Evolutionary conservation across 768 basidiomycete species (phyloP).

Genomic region (Suillus alpinus): DNA sequence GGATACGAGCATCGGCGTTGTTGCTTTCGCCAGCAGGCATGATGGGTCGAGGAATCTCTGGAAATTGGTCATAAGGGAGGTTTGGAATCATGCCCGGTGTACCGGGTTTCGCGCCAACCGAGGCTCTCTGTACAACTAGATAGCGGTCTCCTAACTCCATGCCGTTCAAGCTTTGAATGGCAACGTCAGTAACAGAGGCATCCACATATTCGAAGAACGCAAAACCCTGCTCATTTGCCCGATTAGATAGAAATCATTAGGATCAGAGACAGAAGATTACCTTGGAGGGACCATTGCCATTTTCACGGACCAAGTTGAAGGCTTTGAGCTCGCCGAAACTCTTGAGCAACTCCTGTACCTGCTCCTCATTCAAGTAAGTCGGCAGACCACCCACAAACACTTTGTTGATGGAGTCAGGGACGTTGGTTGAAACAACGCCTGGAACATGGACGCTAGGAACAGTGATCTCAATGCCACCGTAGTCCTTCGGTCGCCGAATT

Average conservation of each 20-base stretch:
- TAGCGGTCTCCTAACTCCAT: conserved; percentile 97
- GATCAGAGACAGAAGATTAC: conserved; percentile 36
- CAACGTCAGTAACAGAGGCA: conserved; percentile 83
- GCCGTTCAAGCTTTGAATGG: conserved; percentile 92
- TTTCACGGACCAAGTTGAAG: conserved; percentile 97
- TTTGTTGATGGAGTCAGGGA: conserved; percentile 97
- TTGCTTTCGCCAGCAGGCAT: conserved; percentile 78
- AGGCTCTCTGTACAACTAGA: conserved; percentile 95
- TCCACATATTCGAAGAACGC: conserved; percentile 99
- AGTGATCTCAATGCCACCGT: conserved; percentile 72
- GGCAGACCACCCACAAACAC: conserved; percentile 96
- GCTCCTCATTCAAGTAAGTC: conserved; percentile 94
- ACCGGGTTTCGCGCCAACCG: conserved; percentile 84
- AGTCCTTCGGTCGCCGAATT: conserved; percentile 97
- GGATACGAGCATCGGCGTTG: conserved; percentile 67
- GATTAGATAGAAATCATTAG: not conserved
- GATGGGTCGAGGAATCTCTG: conserved; percentile 83
- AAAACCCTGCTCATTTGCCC: conserved; percentile 66
- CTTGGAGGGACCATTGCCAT: conserved; percentile 84
- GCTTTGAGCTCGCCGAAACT: conserved; percentile 97
- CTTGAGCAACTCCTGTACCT: conserved; percentile 96
- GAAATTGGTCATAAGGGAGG: conserved; percentile 76
- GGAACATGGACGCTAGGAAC: conserved; percentile 78
- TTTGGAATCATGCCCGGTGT: conserved; percentile 57
- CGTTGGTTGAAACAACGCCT: conserved; percentile 93